Percentiles rank a stretch among this genome's conserved stretches.
phyloP scores from a whole-genome alignment of 371 early-diverging fungal species.

The Haplosporangium sp. region DNA sequence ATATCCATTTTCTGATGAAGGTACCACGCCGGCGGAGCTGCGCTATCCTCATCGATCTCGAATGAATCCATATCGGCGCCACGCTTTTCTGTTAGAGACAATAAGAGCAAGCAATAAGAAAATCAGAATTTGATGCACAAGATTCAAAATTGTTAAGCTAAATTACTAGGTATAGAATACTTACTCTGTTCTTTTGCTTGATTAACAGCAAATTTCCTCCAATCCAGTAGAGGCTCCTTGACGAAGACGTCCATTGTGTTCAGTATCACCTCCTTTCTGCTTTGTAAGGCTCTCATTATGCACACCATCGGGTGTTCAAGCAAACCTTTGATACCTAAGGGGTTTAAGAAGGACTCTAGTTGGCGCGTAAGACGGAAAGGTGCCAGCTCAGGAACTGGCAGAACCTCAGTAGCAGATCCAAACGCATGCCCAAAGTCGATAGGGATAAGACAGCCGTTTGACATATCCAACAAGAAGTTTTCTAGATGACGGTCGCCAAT shows the following conservation, averaged over 20 bases:
- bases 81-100: constrained; percentile 29
- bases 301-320: constrained; percentile 85
- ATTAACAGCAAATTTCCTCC: constrained; percentile 79
- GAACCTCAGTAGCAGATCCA: constrained; percentile 86
- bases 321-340: constrained; percentile 81
- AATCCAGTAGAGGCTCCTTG: constrained; percentile 95
- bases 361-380: constrained; percentile 99
- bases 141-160: background rate
- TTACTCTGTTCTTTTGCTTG: constrained; percentile 70
- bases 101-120: background rate
- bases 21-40: constrained; percentile 74
- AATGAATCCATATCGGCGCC: constrained; percentile 49
- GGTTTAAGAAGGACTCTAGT: constrained; percentile 82
- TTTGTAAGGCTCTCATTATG: constrained; percentile 88
- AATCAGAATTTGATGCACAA: background rate
- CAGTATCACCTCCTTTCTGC: constrained; percentile 86
- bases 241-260: constrained; percentile 95
- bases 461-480: constrained; percentile 93
- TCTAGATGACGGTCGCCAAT: constrained; percentile 99
- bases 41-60: constrained; percentile 54
- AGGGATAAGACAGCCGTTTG: constrained; percentile 92
- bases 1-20: constrained; percentile 79
- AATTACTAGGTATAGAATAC: constrained; percentile 4
- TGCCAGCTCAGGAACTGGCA: constrained; percentile 93
- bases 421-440: constrained; percentile 99